phyloP scores from a whole-genome alignment of 2,329 filamentous ascomycete genomes.

The Botryotinia narcissicola region DNA sequence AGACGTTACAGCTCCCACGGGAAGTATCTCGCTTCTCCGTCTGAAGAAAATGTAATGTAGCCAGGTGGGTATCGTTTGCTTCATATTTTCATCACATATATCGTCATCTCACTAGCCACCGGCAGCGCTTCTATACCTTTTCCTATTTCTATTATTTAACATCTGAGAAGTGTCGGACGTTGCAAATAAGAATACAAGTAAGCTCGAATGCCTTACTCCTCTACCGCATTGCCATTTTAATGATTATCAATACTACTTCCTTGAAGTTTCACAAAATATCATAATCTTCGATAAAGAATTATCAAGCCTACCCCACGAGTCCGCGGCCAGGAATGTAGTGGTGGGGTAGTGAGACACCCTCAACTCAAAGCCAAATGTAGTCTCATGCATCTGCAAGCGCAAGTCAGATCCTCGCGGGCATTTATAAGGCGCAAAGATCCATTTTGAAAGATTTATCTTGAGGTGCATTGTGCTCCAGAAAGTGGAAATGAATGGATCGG shows the following conservation, averaged over 20 bases:
- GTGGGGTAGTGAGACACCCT: background rate
- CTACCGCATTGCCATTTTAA: background rate
- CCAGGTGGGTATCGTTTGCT: background rate
- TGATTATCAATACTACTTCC: background rate
- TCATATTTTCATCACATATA: background rate
- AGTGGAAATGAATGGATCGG: background rate
- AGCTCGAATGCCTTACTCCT: background rate
- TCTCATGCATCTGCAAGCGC: background rate
- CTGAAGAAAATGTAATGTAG: background rate
- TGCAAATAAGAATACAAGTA: background rate
- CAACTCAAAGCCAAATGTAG: background rate
- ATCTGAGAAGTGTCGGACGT: background rate
- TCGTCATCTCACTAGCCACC: background rate
- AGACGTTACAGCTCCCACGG: background rate
- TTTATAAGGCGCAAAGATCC: background rate
- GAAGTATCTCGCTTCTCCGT: background rate
- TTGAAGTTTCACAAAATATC: background rate
- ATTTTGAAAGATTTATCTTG: background rate
- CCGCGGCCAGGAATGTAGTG: background rate
- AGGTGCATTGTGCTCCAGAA: background rate
- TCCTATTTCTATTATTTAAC: background rate
- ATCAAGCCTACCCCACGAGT: background rate
- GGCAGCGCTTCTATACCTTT: background rate
- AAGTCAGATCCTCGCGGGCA: background rate
- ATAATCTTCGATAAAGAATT: background rate